Percentiles rank a stretch among this genome's conserved stretches.
Evolutionary conservation across 2,329 filamentous ascomycete genomes (phyloP).

Genomic region (Periglandula ipomoeae): DNA sequence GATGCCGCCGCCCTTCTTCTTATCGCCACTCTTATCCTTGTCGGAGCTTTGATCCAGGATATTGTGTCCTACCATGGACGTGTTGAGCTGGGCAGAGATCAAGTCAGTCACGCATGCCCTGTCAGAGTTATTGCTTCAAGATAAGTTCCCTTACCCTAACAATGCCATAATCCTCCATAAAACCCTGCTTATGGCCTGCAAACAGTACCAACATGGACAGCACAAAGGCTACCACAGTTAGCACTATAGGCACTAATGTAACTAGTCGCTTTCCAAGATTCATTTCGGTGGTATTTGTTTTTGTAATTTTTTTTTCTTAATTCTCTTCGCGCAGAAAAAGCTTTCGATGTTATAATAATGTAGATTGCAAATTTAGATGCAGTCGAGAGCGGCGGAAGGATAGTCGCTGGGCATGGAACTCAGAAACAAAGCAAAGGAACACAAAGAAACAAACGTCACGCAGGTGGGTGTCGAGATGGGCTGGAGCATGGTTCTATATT

Average conservation of each 20-base stretch:
- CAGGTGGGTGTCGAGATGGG: neutral
- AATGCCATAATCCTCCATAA: conserved; percentile 34
- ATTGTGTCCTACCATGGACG: conserved; percentile 28
- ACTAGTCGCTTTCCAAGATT: conserved; percentile 13
- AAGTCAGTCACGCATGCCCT: neutral
- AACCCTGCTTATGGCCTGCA: conserved; percentile 29
- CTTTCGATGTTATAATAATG: neutral
- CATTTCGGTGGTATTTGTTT: conserved; percentile 1
- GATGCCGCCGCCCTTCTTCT: conserved; percentile 17
- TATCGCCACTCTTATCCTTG: conserved; percentile 15
- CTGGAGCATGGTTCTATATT: neutral
- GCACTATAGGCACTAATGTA: conserved; percentile 26
- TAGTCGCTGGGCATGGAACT: neutral
- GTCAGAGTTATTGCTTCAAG: neutral
- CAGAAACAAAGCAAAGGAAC: neutral
- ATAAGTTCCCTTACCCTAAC: conserved; percentile 22
- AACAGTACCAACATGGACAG: conserved; percentile 31
- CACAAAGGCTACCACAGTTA: conserved; percentile 29
- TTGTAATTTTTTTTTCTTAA: neutral
- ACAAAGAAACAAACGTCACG: neutral
- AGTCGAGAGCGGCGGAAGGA: neutral
- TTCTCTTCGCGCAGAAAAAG: neutral
- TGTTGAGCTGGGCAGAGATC: conserved; percentile 23
- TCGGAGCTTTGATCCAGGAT: conserved; percentile 19
- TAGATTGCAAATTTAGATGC: neutral